phyloP scores from a whole-genome alignment of 2,329 filamentous ascomycete genomes.

The Coniochaeta sp. region DNA sequence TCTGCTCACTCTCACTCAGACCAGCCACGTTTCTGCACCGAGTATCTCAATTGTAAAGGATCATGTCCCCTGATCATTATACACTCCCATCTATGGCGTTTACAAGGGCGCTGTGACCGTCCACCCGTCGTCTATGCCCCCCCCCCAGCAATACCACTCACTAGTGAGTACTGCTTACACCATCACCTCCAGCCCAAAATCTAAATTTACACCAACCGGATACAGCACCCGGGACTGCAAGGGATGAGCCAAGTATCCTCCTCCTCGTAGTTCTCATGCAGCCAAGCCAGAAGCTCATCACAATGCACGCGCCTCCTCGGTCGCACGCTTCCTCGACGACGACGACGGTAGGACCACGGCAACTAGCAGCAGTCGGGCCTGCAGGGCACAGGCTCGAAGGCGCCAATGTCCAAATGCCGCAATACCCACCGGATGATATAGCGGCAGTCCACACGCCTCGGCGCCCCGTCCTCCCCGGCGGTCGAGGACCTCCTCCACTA shows the following conservation, averaged over 20 bases:
- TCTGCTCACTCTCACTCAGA: too few relatives aligned
- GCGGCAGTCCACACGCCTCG: not conserved
- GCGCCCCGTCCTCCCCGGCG: too few relatives aligned
- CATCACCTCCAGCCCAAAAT: not conserved
- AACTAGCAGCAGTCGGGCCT: not conserved
- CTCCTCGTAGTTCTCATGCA: not conserved
- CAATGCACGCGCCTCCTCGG: not conserved
- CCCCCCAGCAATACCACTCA: not conserved
- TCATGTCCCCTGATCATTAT: too few relatives aligned
- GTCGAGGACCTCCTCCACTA: conserved; percentile 12
- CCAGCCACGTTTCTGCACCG: too few relatives aligned
- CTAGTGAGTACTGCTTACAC: not conserved
- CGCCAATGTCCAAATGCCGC: not conserved
- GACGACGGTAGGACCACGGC: not conserved
- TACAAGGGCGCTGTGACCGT: too few relatives aligned
- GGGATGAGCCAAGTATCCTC: not conserved
- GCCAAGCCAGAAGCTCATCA: not conserved
- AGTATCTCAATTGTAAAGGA: too few relatives aligned
- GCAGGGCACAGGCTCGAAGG: not conserved
- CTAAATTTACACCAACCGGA: not conserved
- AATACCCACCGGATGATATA: not conserved
- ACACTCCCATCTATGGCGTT: too few relatives aligned
- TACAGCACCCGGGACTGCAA: not conserved
- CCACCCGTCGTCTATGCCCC: too few relatives aligned
- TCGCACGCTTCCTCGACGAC: not conserved